These are phyloP conservation scores for Leccinum longicurvipes DNA, from an alignment of 768 basidiomycete genomes.

Conservation along the genomic window DNA sequence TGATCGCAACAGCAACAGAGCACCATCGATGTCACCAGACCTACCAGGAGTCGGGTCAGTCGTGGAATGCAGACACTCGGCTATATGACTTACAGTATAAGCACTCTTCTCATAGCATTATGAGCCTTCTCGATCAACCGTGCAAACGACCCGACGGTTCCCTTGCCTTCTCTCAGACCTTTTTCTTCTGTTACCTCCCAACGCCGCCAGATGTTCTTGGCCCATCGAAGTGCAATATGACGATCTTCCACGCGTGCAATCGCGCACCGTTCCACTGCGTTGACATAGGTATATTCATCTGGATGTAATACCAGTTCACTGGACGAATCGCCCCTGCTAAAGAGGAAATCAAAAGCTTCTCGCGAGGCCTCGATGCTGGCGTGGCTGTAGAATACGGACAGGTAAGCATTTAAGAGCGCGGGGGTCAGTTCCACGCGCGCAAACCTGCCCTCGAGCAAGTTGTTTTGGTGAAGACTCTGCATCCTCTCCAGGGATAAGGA, in stretches of 20 bases:
- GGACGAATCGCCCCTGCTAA: slow-evolving; percentile 30
- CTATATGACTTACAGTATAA: slow-evolving; percentile 50
- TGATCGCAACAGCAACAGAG: slow-evolving; percentile 51
- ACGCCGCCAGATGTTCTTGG: slow-evolving; percentile 60
- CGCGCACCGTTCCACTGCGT: slow-evolving; percentile 67
- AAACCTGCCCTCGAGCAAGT: slow-evolving; percentile 43
- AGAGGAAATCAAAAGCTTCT: slow-evolving; percentile 51
- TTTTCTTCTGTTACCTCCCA: slow-evolving; percentile 53
- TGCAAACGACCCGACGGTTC: slow-evolving; percentile 23
- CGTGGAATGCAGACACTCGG: background rate
- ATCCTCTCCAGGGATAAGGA: background rate
- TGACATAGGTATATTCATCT: slow-evolving; percentile 56
- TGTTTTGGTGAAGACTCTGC: background rate
- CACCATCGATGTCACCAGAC: slow-evolving; percentile 47
- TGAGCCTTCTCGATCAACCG: slow-evolving; percentile 69
- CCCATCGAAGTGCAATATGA: slow-evolving; percentile 47
- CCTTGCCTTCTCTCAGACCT: slow-evolving; percentile 28
- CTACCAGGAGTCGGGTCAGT: slow-evolving; percentile 29
- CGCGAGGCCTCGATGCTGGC: slow-evolving; percentile 46
- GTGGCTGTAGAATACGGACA: slow-evolving; percentile 71
- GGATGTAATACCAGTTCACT: slow-evolving; percentile 30
- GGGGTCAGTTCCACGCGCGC: slow-evolving; percentile 53
- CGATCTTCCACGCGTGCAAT: slow-evolving; percentile 42
- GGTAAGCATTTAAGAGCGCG: slow-evolving; percentile 72
- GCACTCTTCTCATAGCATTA: slow-evolving; percentile 61